Evolutionary conservation across 306 rosid genomes (phyloP).

Genomic region (Cicer arietinum): DNA sequence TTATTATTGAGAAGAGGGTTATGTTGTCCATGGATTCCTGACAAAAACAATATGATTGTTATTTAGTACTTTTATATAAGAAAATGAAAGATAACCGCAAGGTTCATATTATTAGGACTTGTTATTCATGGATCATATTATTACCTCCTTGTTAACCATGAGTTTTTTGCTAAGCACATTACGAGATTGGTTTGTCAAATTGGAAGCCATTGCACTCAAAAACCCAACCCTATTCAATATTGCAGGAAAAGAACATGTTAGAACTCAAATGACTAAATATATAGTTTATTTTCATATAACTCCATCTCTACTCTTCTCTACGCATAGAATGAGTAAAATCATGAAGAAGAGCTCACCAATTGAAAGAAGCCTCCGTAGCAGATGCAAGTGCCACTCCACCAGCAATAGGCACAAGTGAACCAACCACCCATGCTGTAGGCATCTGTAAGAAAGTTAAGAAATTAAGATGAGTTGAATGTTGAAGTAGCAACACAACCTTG

Average conservation of each 20-base stretch:
- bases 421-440: constrained; percentile 84
- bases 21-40: constrained; percentile 94
- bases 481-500: neutral
- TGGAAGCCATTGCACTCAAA: constrained; percentile 99
- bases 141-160: constrained; percentile 86
- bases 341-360: constrained; percentile 61
- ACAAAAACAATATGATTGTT: constrained; percentile 45
- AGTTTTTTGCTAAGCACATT: constrained; percentile 97
- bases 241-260: constrained; percentile 33
- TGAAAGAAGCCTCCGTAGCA: constrained; percentile 86
- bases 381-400: constrained; percentile 95
- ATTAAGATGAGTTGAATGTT: constrained; percentile 5
- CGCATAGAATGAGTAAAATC: neutral
- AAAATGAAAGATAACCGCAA: neutral
- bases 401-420: constrained; percentile 82
- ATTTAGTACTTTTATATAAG: constrained; percentile 24
- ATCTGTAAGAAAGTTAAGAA: constrained; percentile 49
- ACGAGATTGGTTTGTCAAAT: constrained; percentile 91
- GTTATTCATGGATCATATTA: constrained; percentile 8
- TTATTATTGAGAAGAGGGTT: constrained; percentile 92
- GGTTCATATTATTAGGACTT: neutral
- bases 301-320: neutral
- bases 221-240: constrained; percentile 78
- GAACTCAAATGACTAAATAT: constrained; percentile 29
- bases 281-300: neutral